Conservation (phyloP, 306 rosid species). For the Senna tora region DNA sequence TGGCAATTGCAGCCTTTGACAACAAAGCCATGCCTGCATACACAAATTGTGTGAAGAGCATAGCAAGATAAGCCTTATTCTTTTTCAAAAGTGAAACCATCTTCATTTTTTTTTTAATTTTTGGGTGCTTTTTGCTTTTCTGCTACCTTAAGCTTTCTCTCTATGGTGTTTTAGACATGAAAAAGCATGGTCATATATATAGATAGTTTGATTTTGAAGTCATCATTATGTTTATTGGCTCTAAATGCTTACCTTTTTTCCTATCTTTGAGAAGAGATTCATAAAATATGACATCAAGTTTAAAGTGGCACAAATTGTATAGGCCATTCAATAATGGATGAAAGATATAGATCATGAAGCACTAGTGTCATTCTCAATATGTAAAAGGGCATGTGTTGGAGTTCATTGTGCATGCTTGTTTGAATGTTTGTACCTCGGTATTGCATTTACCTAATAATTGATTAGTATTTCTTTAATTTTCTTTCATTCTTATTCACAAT, state of each 20-base stretch:
- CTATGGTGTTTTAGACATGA: slow-evolving; percentile 25
- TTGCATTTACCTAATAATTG: slow-evolving; percentile 16
- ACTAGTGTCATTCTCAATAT: slow-evolving; percentile 31
- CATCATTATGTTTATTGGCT: slow-evolving; percentile 16
- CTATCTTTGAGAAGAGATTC: slow-evolving; percentile 7
- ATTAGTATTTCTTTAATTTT: no score
- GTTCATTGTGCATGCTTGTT: slow-evolving; percentile 28
- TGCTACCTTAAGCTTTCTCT: neutral
- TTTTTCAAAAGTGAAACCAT: slow-evolving; percentile 36
- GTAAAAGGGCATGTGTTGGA: slow-evolving; percentile 14
- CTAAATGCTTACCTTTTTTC: slow-evolving; percentile 28
- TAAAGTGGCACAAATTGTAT: slow-evolving; percentile 30
- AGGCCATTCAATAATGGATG: slow-evolving; percentile 18
- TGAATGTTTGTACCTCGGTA: slow-evolving; percentile 25
- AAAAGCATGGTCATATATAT: slow-evolving; percentile 38
- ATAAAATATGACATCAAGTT: slow-evolving; percentile 22
- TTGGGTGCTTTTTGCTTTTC: neutral
- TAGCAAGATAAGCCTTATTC: slow-evolving; percentile 68
- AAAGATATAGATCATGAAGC: slow-evolving; percentile 43
- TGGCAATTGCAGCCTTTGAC: slow-evolving; percentile 83
- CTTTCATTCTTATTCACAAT: no score
- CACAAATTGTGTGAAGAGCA: slow-evolving; percentile 67
- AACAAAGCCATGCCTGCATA: slow-evolving; percentile 96
- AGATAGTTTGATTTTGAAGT: slow-evolving; percentile 27
- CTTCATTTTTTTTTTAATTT: slow-evolving; percentile 43